Conservation (phyloP, 768 basidiomycete species). For the Myochromella boudieri region DNA sequence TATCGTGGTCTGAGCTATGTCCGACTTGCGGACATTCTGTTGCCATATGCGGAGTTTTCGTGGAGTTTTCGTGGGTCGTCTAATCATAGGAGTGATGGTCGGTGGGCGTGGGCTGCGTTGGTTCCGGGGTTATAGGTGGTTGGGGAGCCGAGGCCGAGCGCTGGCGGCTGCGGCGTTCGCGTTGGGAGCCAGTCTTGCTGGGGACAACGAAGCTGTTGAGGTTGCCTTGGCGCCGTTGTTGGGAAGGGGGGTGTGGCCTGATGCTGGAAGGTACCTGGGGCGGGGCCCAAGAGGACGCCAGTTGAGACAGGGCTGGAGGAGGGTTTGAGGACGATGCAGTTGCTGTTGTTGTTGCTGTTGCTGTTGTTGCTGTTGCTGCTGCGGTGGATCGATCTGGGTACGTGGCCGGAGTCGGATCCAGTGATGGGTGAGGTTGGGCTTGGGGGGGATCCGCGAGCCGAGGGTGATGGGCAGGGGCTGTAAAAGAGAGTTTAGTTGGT, state of each 20-base stretch:
- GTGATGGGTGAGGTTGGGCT: too few relatives aligned
- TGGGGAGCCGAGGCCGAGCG: too few relatives aligned
- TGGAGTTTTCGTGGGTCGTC: not conserved
- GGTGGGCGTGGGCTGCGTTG: not conserved
- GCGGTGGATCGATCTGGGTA: too few relatives aligned
- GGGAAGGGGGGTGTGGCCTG: not conserved
- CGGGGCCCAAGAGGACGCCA: too few relatives aligned
- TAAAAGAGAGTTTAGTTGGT: slow-evolving; percentile 1
- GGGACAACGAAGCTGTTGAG: not conserved
- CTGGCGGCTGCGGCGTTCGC: too few relatives aligned
- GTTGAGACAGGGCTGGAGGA: not conserved
- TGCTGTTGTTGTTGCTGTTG: too few relatives aligned
- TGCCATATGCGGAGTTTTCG: slow-evolving; percentile 17
- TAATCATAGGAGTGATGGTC: slow-evolving; percentile 23
- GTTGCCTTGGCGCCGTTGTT: not conserved
- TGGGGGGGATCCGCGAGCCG: too few relatives aligned
- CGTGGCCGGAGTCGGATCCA: too few relatives aligned
- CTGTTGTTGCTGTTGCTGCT: too few relatives aligned
- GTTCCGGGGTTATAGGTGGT: not conserved
- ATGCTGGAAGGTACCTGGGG: too few relatives aligned
- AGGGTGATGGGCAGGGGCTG: not conserved
- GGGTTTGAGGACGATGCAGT: not conserved
- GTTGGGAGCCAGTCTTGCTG: too few relatives aligned
- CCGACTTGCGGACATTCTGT: slow-evolving; percentile 28
- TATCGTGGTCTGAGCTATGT: slow-evolving; percentile 13